Base-by-base conservation (phyloP, 2,329 filamentous ascomycete species). In the Claviceps africana region DNA sequence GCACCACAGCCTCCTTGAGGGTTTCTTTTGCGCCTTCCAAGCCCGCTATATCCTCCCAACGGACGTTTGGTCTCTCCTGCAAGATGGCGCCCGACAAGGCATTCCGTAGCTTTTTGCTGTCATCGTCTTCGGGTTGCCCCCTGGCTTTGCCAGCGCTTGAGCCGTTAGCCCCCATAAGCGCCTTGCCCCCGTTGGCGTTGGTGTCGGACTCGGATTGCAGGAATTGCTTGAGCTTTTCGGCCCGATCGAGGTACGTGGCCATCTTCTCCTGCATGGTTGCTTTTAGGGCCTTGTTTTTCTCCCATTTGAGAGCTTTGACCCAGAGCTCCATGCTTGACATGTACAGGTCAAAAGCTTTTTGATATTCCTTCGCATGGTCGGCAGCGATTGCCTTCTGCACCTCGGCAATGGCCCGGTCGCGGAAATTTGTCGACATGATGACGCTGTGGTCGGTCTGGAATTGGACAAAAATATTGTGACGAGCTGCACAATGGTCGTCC, bases 271-370 rank as follows among this genome's bases (percentile, higher is more conserved):
- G 85, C 69, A 98, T 96, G 80, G 95, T 95, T 66, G 94, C 89
- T 75, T 97, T 97, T 57, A 88, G 90, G 62, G 90, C 91, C 57
- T 86, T 83, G 72, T 96, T 97, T 79, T 97, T 98, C 74, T 98
- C 93, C 91, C 91, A 98, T 76, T 98, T 98, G 55, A 98, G 78
- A 35, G 93, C 93, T 56, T 97, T 86, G 86, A 98, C 95, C 76
- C 97, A 98, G 54, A 97, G 82, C 72, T 98, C 91, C 61, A 98
- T 86, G 50, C 91, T 85, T 60, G 88, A 84, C 75, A 95, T 96
- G 79, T 98, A 98, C 57, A 86, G 78, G 66, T 95, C 87, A 69
- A 97, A 97, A 53, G 93, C 93, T 70, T 94, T 91, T 63, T 96
- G 89, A 72, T 98, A 98, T 67, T 97, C 88, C 66, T 88, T 90